Conservation (phyloP, 2,329 filamentous ascomycete species). For the Bipolaris cookei region DNA sequence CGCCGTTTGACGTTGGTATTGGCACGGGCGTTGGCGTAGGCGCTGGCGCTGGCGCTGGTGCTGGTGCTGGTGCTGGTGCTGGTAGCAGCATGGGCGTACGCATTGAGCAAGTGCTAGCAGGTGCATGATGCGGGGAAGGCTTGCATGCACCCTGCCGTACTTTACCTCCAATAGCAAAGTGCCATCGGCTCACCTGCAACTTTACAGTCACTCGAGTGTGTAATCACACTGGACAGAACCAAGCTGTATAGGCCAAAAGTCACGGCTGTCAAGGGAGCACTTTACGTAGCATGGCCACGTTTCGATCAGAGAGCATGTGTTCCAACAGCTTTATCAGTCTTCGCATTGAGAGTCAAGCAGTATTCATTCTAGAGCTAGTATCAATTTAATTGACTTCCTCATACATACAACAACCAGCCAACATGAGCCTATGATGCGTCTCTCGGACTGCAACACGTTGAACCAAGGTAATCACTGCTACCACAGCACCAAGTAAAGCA, state of each 20-base stretch:
- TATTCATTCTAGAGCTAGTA: constrained; percentile 2
- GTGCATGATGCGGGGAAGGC: constrained; percentile 18
- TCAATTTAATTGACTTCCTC: constrained; percentile 4
- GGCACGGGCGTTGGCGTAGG: background rate
- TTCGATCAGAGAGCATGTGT: background rate
- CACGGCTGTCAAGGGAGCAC: background rate
- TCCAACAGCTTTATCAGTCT: background rate
- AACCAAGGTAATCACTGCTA: background rate
- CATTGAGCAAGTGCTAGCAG: background rate
- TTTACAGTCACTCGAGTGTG: background rate
- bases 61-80: constrained; percentile 1
- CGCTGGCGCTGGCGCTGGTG: background rate
- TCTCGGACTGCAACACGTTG: background rate
- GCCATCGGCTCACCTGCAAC: constrained; percentile 11
- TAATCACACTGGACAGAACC: background rate
- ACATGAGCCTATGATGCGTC: constrained; percentile 1
- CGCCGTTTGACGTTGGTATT: background rate
- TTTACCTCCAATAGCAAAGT: constrained; percentile 3
- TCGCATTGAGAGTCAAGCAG: background rate
- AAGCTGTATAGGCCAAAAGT: background rate
- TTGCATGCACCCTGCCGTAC: constrained; percentile 5
- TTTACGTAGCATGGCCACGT: constrained; percentile 2
- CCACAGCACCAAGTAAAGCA: constrained; percentile 5
- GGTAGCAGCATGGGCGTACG: background rate
- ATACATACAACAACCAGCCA: constrained; percentile 2